Conservation (phyloP, 306 rosid species). For the Cercis canadensis region DNA sequence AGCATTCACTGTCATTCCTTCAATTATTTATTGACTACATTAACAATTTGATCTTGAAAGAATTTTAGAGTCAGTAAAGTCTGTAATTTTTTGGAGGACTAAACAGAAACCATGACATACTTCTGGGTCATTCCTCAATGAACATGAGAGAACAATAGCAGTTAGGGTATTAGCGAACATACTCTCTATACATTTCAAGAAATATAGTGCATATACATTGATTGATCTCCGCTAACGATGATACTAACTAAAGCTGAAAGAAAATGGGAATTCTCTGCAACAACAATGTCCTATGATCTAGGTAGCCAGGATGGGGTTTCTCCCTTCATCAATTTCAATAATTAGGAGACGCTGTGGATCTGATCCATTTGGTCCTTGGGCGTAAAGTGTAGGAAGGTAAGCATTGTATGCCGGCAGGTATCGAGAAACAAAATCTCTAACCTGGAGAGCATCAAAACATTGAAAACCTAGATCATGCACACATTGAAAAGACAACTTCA, state of each 20-base stretch:
- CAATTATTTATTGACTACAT: not conserved
- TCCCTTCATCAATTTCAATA: constrained; percentile 84
- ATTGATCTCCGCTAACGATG: constrained; percentile 24
- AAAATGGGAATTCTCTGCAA: constrained; percentile 30
- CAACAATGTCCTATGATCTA: constrained; percentile 19
- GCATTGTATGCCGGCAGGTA: constrained; percentile 92
- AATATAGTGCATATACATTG: constrained; percentile 34
- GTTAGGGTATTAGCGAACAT: constrained; percentile 6
- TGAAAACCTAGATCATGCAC: constrained; percentile 9
- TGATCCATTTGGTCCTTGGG: constrained; percentile 86
- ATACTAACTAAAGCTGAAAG: constrained; percentile 30
- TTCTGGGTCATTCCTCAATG: too few relatives aligned
- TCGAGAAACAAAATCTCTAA: constrained; percentile 88
- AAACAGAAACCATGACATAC: too few relatives aligned
- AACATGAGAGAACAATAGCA: constrained; percentile 34
- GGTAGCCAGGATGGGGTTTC: constrained; percentile 80
- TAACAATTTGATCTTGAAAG: too few relatives aligned
- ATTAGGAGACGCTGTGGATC: constrained; percentile 69
- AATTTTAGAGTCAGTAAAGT: too few relatives aligned
- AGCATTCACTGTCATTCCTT: too few relatives aligned
- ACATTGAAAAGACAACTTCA: constrained; percentile 13
- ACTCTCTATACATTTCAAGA: constrained; percentile 36
- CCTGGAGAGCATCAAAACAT: constrained; percentile 54
- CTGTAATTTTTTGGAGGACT: too few relatives aligned
- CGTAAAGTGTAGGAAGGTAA: constrained; percentile 91